phyloP scores from a whole-genome alignment of 306 rosid species.

The Myrica gale region DNA sequence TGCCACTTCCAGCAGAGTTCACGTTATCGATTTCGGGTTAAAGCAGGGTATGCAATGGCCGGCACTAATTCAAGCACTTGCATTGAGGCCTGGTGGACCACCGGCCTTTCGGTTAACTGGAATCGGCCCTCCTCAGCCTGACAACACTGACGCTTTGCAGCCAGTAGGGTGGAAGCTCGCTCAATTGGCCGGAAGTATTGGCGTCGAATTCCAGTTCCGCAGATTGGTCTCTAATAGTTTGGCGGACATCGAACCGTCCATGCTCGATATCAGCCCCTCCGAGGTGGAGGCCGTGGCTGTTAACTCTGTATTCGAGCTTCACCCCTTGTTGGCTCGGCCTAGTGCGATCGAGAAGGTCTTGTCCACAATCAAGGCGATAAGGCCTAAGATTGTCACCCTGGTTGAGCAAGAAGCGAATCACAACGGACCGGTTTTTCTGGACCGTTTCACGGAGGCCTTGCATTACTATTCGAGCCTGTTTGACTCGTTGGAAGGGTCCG shows the following conservation, averaged over 20 bases:
- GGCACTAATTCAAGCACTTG: conserved; percentile 78
- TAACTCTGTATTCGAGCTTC: conserved; percentile 77
- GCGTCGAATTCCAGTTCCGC: conserved; percentile 69
- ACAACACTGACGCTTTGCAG: conserved; percentile 61
- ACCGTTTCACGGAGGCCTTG: conserved; percentile 77
- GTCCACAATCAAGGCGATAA: conserved; percentile 46
- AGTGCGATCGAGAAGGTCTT: conserved; percentile 58
- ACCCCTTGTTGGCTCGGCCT: conserved; percentile 53
- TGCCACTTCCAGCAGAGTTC: conserved; percentile 51
- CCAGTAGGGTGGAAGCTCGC: conserved; percentile 71
- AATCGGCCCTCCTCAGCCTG: conserved; percentile 68
- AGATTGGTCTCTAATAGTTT: conserved; percentile 59
- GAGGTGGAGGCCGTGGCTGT: conserved; percentile 60
- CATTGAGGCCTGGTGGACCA: conserved; percentile 72
- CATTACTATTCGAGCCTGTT: conserved; percentile 76
- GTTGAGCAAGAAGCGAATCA: conserved; percentile 85
- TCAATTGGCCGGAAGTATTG: conserved; percentile 58
- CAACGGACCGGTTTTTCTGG: conserved; percentile 61
- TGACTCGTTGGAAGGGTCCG: conserved; percentile 71
- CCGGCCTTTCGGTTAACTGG: conserved; percentile 77
- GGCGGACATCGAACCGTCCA: conserved; percentile 65
- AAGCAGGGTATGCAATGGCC: conserved; percentile 97
- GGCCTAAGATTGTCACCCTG: conserved; percentile 58
- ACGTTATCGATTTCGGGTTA: conserved; percentile 81
- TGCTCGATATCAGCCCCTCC: conserved; percentile 55